A percentile compares a stretch with the other conserved stretches of the same genome.
phyloP scores from a whole-genome alignment of 2,329 filamentous ascomycete species.

The Gnomoniopsis smithogilvyi region DNA sequence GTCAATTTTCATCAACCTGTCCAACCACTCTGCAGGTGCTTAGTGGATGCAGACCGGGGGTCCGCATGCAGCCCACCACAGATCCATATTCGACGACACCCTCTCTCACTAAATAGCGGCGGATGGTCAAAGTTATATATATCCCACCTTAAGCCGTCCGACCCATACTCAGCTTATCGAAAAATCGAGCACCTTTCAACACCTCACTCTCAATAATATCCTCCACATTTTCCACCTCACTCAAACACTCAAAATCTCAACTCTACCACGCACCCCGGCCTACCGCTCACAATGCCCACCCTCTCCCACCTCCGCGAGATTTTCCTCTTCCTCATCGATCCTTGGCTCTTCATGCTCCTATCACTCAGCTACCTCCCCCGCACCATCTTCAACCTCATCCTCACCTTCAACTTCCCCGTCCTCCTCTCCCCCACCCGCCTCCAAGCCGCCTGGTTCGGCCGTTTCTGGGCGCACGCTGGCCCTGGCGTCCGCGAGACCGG shows the following conservation, averaged over 20 bases:
- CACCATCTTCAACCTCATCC: slow-evolving; percentile 37
- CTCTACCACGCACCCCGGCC: not conserved
- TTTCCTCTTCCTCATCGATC: slow-evolving; percentile 37
- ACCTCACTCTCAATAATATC: no score
- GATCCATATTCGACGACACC: no score
- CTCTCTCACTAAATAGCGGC: no score
- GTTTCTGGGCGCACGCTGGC: slow-evolving; percentile 57
- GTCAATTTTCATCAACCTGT: not conserved
- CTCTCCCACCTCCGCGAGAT: slow-evolving; percentile 19
- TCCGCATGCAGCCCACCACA: no score
- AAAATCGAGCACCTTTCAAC: no score
- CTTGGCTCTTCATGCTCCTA: slow-evolving; percentile 51
- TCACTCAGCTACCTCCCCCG: slow-evolving; percentile 45
- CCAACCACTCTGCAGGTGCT: not conserved
- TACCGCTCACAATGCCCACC: not conserved
- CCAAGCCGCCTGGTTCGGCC: slow-evolving; percentile 53
- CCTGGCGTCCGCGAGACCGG: slow-evolving; percentile 44
- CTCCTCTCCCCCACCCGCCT: slow-evolving; percentile 41
- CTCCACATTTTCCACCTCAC: not conserved
- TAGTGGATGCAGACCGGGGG: not conserved
- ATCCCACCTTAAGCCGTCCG: no score
- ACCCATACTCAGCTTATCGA: no score
- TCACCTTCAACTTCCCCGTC: slow-evolving; percentile 46
- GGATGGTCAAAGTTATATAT: no score
- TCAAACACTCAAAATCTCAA: not conserved